Base-by-base conservation (phyloP, 2,329 filamentous ascomycete species). In the Scortechinia acanthostroma region DNA sequence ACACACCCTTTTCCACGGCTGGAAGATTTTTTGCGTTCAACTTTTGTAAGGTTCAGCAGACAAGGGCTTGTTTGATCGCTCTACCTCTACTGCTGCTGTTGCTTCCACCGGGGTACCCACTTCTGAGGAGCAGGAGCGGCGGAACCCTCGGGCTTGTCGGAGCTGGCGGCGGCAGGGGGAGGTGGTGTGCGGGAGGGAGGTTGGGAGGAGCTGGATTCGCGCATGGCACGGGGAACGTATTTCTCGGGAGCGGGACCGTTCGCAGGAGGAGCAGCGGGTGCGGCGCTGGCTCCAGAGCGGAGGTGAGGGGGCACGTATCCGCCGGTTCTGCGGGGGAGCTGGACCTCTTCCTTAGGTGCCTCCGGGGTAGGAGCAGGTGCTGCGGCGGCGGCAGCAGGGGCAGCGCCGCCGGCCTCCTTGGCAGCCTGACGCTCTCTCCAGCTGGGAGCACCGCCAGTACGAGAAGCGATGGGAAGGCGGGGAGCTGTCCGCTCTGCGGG, bases 71-170 rank as follows among this genome's bases (percentile, higher is more conserved):
- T n/a, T n/a, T n/a, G n/a, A n/a, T n/a, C n/a, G n/a, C n/a, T n/a
- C n/a, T n/a, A n/a, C n/a, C n/a, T n/a, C n/a, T n/a, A n/a, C 51
- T 65, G 48, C 52, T 59, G 63, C 42, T 70, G 63, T 45, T 64
- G 62, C 45, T 66, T 53, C 55, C 65, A 67, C 45, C 58, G 60
- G 45, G 79, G 79, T 55, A 83, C 74, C 63, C 73, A 84, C 61
- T 80, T 83, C 21, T 63, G 68, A 35, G 77, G 73, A 35, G 72
- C 70, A 15, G 77, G 61, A n/a, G n/a, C n/a, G n/a, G n/a, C n/a
- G n/a, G n/a, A n/a, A n/a, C n/a, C n/a, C 55, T 71, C 73, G 48
- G 78, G 63, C 42, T 68, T 52, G 63, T 80, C 76, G 28, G 64
- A 53, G 23, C 63, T 53, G 42, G 70, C 58, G 43, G 69, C 57